Evolutionary conservation across 306 rosid genomes (phyloP).

Genomic region (Parietaria judaica): DNA sequence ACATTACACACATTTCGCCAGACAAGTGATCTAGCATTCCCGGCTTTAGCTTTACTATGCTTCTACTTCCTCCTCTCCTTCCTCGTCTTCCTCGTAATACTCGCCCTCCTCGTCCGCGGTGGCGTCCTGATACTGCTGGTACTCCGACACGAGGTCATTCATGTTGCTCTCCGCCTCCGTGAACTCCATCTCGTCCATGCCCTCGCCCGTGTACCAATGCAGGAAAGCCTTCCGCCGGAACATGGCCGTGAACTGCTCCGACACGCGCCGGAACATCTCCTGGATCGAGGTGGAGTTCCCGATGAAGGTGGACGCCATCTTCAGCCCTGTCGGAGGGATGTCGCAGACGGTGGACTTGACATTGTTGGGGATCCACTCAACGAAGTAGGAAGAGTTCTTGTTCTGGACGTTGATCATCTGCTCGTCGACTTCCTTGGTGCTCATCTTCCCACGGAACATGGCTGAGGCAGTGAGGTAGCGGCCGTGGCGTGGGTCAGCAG

Average conservation of each 20-base stretch:
- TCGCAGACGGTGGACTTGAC: conserved; percentile 76
- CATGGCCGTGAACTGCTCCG: conserved; percentile 72
- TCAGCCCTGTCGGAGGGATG: conserved; percentile 67
- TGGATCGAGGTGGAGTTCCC: conserved; percentile 67
- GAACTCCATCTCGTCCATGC: conserved; percentile 75
- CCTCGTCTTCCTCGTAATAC: conserved; percentile 34
- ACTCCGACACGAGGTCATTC: conserved; percentile 67
- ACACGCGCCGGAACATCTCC: conserved; percentile 63
- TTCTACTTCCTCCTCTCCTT: conserved; percentile 28
- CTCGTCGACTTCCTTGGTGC: conserved; percentile 73
- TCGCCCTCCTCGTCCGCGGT: conserved; percentile 69
- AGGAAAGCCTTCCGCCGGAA: conserved; percentile 69
- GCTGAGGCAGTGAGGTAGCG: conserved; percentile 69
- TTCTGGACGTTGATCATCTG: conserved; percentile 75
- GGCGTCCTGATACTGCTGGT: conserved; percentile 81
- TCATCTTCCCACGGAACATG: conserved; percentile 72
- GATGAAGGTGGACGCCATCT: conserved; percentile 69
- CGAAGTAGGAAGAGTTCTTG: conserved; percentile 68
- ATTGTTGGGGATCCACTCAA: conserved; percentile 75
- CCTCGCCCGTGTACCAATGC: conserved; percentile 75
- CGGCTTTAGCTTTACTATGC: conserved; percentile 20
- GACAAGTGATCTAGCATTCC: too few species aligned
- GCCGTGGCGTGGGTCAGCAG: conserved; percentile 67
- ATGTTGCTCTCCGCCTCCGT: conserved; percentile 72
- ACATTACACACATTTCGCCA: too few species aligned